Percentiles rank a stretch among this genome's conserved stretches.
These are phyloP conservation scores for Blastocystis sp. DNA, from an alignment of 352 stramenopile species.

Conservation along the genomic window DNA sequence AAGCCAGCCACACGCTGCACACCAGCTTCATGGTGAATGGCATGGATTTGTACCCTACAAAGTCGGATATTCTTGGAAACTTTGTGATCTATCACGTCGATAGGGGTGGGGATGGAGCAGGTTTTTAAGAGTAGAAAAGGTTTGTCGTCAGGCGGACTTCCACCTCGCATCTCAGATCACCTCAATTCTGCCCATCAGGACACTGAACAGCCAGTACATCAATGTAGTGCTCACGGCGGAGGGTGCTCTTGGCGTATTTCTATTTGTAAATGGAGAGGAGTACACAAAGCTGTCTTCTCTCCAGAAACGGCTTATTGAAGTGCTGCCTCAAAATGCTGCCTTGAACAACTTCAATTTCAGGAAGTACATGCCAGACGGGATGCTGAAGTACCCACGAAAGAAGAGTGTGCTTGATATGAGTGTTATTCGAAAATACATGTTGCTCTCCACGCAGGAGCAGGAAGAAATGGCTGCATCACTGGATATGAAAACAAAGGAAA, in stretches of 20 bases:
- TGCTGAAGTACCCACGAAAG: not conserved
- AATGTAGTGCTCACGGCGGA: not conserved
- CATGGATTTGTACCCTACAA: not conserved
- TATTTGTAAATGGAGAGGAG: not conserved
- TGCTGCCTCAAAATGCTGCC: slow-evolving; percentile 11
- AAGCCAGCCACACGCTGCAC: not conserved
- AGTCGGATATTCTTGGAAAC: slow-evolving; percentile 1
- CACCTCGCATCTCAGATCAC: not conserved
- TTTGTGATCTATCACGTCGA: not conserved
- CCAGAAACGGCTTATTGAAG: slow-evolving; percentile 17
- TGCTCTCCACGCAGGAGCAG: not conserved
- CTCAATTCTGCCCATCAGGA: not conserved
- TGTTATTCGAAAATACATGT: slow-evolving; percentile 23
- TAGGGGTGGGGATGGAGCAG: not conserved
- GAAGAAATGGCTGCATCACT: not conserved
- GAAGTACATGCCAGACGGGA: not conserved
- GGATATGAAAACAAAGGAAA: not conserved
- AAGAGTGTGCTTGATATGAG: slow-evolving; percentile 47
- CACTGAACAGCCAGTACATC: not conserved
- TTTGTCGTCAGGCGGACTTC: not conserved
- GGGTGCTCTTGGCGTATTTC: not conserved
- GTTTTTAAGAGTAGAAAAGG: not conserved
- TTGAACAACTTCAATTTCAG: slow-evolving; percentile 27
- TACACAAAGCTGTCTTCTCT: slow-evolving; percentile 12
- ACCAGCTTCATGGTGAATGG: not conserved